phyloP scores from a whole-genome alignment of 2,329 filamentous ascomycete species.

The Trichoderma sp. region DNA sequence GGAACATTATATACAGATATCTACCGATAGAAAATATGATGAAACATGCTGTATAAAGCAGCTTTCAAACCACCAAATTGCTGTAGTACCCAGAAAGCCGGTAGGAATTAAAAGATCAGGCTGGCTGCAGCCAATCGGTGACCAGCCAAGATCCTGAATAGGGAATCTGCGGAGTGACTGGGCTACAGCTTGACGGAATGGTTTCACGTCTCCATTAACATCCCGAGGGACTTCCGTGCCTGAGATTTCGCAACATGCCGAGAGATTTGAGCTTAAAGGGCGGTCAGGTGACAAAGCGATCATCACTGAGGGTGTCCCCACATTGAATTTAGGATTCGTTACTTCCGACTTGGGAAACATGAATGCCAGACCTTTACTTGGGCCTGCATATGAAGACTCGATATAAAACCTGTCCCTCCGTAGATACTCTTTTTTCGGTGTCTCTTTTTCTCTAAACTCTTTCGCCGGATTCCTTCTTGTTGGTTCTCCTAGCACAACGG shows the following conservation, averaged over 20 bases:
- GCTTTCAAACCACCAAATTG: not conserved
- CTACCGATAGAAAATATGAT: constrained; percentile 9
- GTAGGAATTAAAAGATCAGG: too few relatives aligned
- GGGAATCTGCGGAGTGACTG: constrained; percentile 4
- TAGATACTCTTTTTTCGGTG: not conserved
- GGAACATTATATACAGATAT: not conserved
- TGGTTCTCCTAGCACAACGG: not conserved
- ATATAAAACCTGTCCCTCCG: too few relatives aligned
- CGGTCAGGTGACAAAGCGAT: constrained; percentile 18
- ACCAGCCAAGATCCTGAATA: constrained; percentile 3
- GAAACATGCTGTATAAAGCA: not conserved
- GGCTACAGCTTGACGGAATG: not conserved
- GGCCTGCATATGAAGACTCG: not conserved
- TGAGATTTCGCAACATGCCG: not conserved
- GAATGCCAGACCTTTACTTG: not conserved
- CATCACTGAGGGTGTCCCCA: constrained; percentile 14
- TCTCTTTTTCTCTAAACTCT: not conserved
- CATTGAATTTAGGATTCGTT: not conserved
- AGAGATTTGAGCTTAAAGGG: not conserved
- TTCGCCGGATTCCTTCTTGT: not conserved
- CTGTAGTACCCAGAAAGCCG: not conserved
- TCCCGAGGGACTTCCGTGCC: not conserved
- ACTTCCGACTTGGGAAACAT: not conserved
- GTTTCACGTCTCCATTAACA: not conserved
- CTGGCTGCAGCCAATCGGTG: constrained; percentile 8